phyloP scores from a whole-genome alignment of 441 rosid species.

The Populus hybrid region DNA sequence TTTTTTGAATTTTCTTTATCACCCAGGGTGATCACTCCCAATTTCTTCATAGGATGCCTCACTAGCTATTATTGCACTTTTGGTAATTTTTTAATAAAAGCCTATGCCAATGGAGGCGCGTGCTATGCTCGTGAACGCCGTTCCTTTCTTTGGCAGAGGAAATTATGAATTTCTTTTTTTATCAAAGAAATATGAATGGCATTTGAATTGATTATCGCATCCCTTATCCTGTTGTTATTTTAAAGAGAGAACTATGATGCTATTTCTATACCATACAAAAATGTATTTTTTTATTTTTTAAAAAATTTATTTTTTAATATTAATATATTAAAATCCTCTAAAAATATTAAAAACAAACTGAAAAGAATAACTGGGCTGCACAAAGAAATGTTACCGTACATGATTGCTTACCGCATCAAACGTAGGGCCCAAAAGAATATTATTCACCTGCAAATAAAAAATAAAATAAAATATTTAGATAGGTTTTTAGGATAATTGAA shows the following conservation, averaged over 20 bases:
- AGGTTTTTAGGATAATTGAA: neutral
- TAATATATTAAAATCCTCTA: too few relatives aligned
- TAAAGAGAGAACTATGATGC: neutral
- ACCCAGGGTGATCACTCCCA: neutral
- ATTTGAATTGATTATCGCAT: too few relatives aligned
- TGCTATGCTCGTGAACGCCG: neutral
- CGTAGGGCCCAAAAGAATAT: neutral
- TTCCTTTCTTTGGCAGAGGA: neutral
- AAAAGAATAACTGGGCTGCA: too few relatives aligned
- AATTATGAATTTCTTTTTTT: neutral
- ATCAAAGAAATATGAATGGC: too few relatives aligned
- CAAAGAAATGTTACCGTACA: neutral
- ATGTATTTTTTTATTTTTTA: too few relatives aligned
- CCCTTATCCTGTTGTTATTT: too few relatives aligned
- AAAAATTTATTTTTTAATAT: too few relatives aligned
- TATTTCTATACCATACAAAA: neutral
- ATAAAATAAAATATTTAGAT: neutral
- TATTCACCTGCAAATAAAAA: neutral
- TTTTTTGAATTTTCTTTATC: too few relatives aligned
- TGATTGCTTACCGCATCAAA: neutral
- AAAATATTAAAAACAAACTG: too few relatives aligned
- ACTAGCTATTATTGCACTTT: neutral
- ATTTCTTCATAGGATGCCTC: slow-evolving; percentile 2
- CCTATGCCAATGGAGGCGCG: neutral
- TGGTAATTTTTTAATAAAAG: neutral